Percentiles rank a stretch among this genome's conserved stretches.
These are phyloP conservation scores for Leishmania amazonensis DNA, from an alignment of 208 protist genomes.

Conservation along the genomic window DNA sequence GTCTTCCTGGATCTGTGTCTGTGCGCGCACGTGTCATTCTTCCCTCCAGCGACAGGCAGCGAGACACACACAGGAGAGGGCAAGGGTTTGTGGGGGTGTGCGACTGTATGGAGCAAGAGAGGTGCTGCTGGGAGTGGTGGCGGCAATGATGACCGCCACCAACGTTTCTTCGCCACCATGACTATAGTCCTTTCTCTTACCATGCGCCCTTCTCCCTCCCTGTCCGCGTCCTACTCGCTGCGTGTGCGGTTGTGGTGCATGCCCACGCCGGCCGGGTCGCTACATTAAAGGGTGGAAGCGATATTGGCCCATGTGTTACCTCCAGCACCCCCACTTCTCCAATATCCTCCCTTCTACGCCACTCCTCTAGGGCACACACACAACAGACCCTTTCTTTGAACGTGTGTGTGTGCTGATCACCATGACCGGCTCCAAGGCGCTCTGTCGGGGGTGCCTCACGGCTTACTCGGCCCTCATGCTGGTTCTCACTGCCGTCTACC, in stretches of 20 bases:
- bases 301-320: background rate
- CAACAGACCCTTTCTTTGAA: background rate
- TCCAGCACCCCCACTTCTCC: background rate
- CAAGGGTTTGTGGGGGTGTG: background rate
- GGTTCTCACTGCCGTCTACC: slow-evolving; percentile 17
- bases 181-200: background rate
- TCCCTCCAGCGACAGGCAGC: background rate
- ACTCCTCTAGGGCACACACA: background rate
- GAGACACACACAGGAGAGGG: background rate
- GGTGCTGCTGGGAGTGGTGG: background rate
- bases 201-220: background rate
- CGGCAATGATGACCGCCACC: background rate
- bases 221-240: background rate
- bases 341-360: background rate
- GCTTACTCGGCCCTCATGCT: slow-evolving; percentile 25
- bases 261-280: background rate
- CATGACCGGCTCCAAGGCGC: background rate
- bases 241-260: background rate
- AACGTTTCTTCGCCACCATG: background rate
- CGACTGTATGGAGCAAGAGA: background rate
- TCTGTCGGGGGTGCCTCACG: slow-evolving; percentile 19
- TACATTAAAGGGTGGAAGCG: background rate
- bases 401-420: background rate
- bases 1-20: background rate
- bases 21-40: background rate